Base-by-base conservation (phyloP, 495 filamentous ascomycete genomes). In the Talaromyces stipitatus region DNA sequence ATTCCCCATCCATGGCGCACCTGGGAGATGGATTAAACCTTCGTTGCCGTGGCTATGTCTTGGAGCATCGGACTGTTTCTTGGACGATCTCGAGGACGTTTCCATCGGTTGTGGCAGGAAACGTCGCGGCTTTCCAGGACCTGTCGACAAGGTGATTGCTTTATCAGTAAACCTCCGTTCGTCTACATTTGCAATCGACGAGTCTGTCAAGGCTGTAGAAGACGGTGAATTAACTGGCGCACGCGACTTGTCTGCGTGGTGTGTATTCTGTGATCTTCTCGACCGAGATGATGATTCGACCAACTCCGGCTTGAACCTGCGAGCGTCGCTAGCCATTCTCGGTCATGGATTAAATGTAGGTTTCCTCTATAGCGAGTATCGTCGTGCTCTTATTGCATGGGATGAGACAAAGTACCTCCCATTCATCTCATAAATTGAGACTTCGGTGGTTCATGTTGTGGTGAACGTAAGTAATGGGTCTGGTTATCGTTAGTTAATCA, bases 91-190 rank as follows among this genome's bases (percentile, higher is more conserved):
- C 16, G 82, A 77, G 8, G 80, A 77, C n/a, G 83, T 88, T 66
- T 89, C 86, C 47, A 88, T 79, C 4, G 86, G 78, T 61, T 90
- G 80, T 1, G 85, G 83, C 6, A 80, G 72, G 60, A 89, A 85
- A 48, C 74, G 76, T 26, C 78, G 71, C 24, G 30, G 69, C 47
- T 54, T 64, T 26, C 65, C 60, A 22, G 62, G 58, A 7, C 22
- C 43, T 11, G 26, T 29, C 0, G 30, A 41, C 14, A 41, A 27
- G 20, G 53, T 11, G 10, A 57, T 52, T 23, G 16, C 7, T 53
- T 18, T 22, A 33, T 53, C 50, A 24, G 4, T 30, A 8, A 18
- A 5, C 26, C 29, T 53, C 18, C 18, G 27, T 20, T 33, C n/a
- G 27, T 14, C n/a, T 26, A n/a, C n/a, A 10, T 33, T 38, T 27